Base-by-base conservation (phyloP, 441 rosid species). In the Caryocar brasiliense region DNA sequence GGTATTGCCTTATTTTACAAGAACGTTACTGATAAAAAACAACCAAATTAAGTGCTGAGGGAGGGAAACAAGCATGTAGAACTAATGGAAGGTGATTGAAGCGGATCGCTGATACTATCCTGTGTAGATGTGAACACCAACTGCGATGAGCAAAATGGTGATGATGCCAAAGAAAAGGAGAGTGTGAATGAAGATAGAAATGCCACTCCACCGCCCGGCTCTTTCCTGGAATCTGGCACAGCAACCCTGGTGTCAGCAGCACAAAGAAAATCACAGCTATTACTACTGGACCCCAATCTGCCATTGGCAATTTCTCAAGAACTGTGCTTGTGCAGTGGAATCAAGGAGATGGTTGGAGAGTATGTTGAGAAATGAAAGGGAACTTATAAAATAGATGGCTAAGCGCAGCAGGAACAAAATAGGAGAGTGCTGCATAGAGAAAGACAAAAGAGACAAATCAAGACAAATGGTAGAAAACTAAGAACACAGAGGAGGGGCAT, bases 171-270 rank as follows among this genome's bases (percentile, higher is more conserved):
- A 82, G 77, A 39, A 85, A 57, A 82, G 64, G 65, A 85, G 57
- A 27, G 82, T 67, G 61, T 85, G 84, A 36, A 78, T 67, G 9
- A 78, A 29, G 39, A 82, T 76, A 62, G 87, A 76, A 30, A 56
- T 52, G 1, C 80, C 77, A 44, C 86, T 82, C 95, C 24, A 77
- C 80, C 42, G 55, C 70, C 54, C 74, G 59, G 53, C 66, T 61
- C 28, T 78, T 85, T 12, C 80, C 83, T 0, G 92, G 95, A 14
- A 86, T 47, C 77, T 81, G 89, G 58, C 64, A 83, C 56, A 83
- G 56, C 50, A 80, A 61, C 12, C 84, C 91, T 4, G 91, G 86
- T 25, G 82, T 62, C 35, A 83, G 49, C 56, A 82, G 0, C 52
- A 79, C 80, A 44, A 82, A 82, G 37, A 85, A 65, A 18, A 80